Evolutionary conservation across 495 filamentous ascomycete species (phyloP).

Genomic region (Aspergillus mulundensis): DNA sequence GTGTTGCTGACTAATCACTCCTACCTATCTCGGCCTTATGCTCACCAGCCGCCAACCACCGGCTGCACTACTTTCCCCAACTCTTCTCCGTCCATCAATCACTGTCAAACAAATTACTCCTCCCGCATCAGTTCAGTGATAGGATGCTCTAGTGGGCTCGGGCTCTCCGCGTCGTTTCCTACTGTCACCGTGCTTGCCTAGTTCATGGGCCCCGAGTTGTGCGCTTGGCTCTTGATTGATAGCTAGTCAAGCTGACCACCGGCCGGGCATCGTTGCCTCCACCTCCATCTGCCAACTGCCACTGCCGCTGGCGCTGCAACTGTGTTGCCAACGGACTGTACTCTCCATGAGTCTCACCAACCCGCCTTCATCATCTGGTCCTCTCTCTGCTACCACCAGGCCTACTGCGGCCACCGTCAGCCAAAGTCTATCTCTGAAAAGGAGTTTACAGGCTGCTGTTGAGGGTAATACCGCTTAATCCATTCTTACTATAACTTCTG

Average conservation of each 20-base stretch:
- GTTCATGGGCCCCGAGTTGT: conserved; percentile 14
- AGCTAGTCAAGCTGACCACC: conserved; percentile 12
- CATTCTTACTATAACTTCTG: conserved; percentile 18
- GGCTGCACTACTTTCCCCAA: not conserved
- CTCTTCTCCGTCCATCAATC: conserved; percentile 11
- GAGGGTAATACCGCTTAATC: conserved; percentile 58
- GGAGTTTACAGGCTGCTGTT: conserved; percentile 70
- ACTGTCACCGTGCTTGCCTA: conserved; percentile 7
- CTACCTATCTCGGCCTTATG: not conserved
- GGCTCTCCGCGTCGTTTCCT: conserved; percentile 7
- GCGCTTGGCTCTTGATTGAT: conserved; percentile 17
- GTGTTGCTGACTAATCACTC: conserved; percentile 1
- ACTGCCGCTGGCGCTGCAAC: not conserved
- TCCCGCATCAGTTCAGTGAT: conserved; percentile 9
- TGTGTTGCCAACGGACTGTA: not conserved
- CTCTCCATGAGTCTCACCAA: conserved; percentile 51
- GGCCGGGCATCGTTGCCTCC: conserved; percentile 11
- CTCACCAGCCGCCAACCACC: conserved; percentile 9
- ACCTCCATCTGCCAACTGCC: not conserved
- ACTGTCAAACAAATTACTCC: conserved; percentile 3
- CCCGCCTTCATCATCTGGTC: conserved; percentile 51
- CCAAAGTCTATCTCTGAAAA: conserved; percentile 62
- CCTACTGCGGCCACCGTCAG: conserved; percentile 36
- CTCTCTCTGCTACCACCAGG: conserved; percentile 44
- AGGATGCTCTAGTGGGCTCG: conserved; percentile 14